A percentile compares a stretch with the other conserved stretches of the same genome.
These are phyloP conservation scores for Trypanosoma theileri DNA, from an alignment of 208 protist genomes.

Conservation along the genomic window DNA sequence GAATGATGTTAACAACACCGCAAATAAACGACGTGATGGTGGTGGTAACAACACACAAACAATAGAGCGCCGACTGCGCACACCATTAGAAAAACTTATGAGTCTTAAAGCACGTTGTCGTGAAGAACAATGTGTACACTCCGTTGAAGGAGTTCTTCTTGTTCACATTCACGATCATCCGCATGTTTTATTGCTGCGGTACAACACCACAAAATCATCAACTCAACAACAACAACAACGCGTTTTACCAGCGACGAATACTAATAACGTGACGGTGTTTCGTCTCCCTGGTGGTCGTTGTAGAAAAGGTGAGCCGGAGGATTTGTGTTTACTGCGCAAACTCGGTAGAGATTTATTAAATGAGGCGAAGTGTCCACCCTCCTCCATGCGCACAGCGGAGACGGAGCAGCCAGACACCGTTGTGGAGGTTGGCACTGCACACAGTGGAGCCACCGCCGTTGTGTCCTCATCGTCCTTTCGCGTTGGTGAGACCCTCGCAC, in stretches of 20 bases:
- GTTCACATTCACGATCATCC: constrained; percentile 93
- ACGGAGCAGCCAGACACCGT: constrained; percentile 33
- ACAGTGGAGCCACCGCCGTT: constrained; percentile 10
- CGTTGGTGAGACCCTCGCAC: constrained; percentile 70
- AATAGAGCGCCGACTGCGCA: constrained; percentile 42
- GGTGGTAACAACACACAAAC: constrained; percentile 14
- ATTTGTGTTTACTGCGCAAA: constrained; percentile 75
- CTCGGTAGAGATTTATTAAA: constrained; percentile 68
- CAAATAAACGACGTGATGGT: constrained; percentile 21
- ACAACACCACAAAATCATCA: constrained; percentile 22
- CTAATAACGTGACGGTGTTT: constrained; percentile 45
- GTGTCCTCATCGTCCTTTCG: constrained; percentile 48
- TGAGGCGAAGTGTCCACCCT: constrained; percentile 39
- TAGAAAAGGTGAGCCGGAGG: constrained; percentile 66
- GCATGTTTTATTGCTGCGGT: constrained; percentile 88
- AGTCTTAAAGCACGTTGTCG: constrained; percentile 81
- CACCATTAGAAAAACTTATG: constrained; percentile 77
- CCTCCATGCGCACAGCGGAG: neutral
- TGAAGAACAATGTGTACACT: constrained; percentile 79
- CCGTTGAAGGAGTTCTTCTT: constrained; percentile 90
- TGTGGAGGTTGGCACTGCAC: constrained; percentile 43
- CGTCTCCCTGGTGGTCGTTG: constrained; percentile 78
- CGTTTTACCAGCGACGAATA: constrained; percentile 37
- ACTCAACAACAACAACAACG: constrained; percentile 3
- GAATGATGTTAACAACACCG: constrained; percentile 2